These are phyloP conservation scores for Dispira simplex DNA, from an alignment of 192 early-diverging fungal genomes.

Conservation along the genomic window DNA sequence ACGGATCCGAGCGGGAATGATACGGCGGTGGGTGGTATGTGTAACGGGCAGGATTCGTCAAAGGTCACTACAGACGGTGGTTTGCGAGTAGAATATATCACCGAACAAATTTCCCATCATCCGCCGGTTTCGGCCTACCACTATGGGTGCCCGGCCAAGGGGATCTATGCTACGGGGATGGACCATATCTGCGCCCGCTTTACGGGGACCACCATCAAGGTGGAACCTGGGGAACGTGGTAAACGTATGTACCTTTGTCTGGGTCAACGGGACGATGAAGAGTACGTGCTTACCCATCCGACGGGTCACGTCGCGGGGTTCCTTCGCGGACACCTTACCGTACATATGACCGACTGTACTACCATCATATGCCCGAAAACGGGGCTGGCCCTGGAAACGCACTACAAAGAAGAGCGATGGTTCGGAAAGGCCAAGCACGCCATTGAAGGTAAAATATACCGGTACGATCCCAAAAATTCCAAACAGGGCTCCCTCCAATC, in stretches of 20 bases:
- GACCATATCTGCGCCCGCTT: constrained; percentile 61
- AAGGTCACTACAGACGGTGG: constrained; percentile 11
- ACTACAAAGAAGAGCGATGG: constrained; percentile 63
- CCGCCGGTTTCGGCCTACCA: constrained; percentile 42
- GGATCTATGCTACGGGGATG: constrained; percentile 41
- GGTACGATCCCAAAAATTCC: constrained; percentile 30
- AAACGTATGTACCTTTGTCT: constrained; percentile 49
- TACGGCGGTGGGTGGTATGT: no score
- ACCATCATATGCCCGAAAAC: constrained; percentile 46
- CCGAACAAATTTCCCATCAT: constrained; percentile 46
- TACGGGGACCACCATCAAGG: constrained; percentile 54
- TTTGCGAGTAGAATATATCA: constrained; percentile 34
- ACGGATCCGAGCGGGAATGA: no score
- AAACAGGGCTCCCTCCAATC: constrained; percentile 7
- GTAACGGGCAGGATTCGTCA: constrained; percentile 5
- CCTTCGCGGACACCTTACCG: constrained; percentile 44
- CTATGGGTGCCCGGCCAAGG: constrained; percentile 43
- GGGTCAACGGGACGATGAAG: constrained; percentile 36
- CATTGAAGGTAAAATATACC: constrained; percentile 49
- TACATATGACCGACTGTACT: constrained; percentile 39
- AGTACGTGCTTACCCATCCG: constrained; percentile 48
- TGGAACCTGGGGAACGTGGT: constrained; percentile 45
- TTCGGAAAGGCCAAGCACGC: constrained; percentile 49
- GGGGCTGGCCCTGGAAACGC: constrained; percentile 37
- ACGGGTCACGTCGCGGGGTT: constrained; percentile 48